Evolutionary conservation across 495 filamentous ascomycete species (phyloP), one percentile per base, ranked within the genome.

Genomic region (Lindgomyces ingoldianus): DNA sequence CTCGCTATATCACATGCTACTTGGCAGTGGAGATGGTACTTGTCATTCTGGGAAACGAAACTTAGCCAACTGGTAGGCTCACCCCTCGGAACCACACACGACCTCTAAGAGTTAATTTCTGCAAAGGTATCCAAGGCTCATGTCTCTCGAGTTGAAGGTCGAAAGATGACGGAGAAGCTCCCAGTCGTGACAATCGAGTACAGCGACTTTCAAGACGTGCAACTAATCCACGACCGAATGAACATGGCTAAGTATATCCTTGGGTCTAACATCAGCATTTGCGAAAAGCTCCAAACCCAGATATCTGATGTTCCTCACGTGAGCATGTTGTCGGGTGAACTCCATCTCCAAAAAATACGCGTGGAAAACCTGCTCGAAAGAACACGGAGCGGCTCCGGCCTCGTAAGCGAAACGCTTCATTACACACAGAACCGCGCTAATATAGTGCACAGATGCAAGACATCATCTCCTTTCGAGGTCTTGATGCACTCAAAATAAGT

Each of bases 181-280:
- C 12, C 48, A 10, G 26, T 41, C 0, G 12, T 64, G 21, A 50
- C 24, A 3, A 64, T 64, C 14, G 61, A 64, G 19, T 64, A 57
- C 27, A 8, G 42, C 6, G 61, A 64, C 33, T 27, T 57, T 6
- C 61, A 64, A 39, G 61, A 64, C 26, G 44, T 64, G 1, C 61
- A 64, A 51, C 51, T 64, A 8, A 64, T 64, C 14, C 61, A 64
- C 21, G 61, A 64, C 24, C 10, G 53, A 19, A 56, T 64, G 44
- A 56, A 57, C 39, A 49, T 46, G 29, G 44, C 53, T 27, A 57
- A 42, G n/a, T 56, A 48, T 22, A 42, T 64, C 12, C 30, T 64
- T 16, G 29, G 36, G 2, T 45, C 53, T 2, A 64, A 64, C 26
- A 12, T 51, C 4, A 25, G 33, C 10, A 53, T 61, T 22, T 53